phyloP scores from a whole-genome alignment of 2,329 filamentous ascomycete species.

The Monilinia fructicola region DNA sequence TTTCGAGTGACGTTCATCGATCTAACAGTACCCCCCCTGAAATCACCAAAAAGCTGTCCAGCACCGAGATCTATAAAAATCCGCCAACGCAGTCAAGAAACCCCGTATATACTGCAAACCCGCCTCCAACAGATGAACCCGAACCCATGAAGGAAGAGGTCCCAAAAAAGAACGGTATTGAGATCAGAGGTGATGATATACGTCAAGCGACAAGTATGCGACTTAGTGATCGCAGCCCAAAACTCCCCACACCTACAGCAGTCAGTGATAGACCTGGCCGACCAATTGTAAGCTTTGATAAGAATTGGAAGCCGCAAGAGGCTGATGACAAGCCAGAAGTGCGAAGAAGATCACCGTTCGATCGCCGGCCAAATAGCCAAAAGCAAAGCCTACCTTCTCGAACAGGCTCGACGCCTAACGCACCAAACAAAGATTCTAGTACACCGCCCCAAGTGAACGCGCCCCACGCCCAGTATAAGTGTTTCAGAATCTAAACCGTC shows the following conservation, averaged over 20 bases:
- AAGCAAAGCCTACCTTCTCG: conserved; percentile 35
- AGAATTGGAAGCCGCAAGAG: conserved; percentile 68
- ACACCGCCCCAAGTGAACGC: conserved; percentile 48
- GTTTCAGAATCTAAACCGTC: conserved; percentile 33
- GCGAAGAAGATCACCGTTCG: conserved; percentile 40
- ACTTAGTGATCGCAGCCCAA: conserved; percentile 80
- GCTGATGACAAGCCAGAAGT: conserved; percentile 67
- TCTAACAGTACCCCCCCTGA: conserved; percentile 47
- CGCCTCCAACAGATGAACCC: conserved; percentile 38
- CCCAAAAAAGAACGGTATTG: conserved; percentile 68
- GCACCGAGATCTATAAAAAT: conserved; percentile 79
- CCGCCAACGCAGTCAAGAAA: conserved; percentile 81
- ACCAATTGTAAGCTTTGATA: conserved; percentile 96
- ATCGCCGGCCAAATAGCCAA: conserved; percentile 32
- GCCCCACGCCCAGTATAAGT: conserved; percentile 40
- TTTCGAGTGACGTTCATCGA: conserved; percentile 44
- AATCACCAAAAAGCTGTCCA: conserved; percentile 44
- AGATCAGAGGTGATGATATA: conserved; percentile 85
- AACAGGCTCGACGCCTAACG: conserved; percentile 36
- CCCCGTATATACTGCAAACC: conserved; percentile 73
- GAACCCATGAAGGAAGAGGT: conserved; percentile 38
- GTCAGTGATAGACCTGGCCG: conserved; percentile 88
- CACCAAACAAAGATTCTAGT: conserved; percentile 44
- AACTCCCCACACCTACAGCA: conserved; percentile 82
- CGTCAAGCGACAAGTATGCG: conserved; percentile 86